phyloP scores from a whole-genome alignment of 257 asterid species.

The Solanum sitiens region DNA sequence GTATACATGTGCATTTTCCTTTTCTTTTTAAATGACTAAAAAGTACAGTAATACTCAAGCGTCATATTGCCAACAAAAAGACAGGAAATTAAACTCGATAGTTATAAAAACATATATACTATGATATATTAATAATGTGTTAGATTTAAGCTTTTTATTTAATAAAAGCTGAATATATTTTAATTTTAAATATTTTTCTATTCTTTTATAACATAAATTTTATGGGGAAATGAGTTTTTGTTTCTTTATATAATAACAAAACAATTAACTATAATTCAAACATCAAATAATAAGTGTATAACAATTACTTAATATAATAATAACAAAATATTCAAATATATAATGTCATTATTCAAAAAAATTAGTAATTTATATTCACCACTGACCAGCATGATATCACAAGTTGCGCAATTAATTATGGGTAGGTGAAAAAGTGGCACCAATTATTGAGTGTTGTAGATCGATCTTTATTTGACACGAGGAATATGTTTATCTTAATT shows the following conservation, averaged over 20 bases:
- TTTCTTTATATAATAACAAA: not conserved
- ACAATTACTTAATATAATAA: too few relatives aligned
- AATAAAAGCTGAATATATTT: not conserved
- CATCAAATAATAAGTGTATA: not conserved
- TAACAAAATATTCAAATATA: too few relatives aligned
- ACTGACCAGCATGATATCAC: not conserved
- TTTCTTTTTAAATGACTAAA: too few relatives aligned
- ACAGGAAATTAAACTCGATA: too few relatives aligned
- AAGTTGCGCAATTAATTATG: not conserved
- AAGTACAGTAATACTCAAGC: too few relatives aligned
- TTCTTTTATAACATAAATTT: not conserved
- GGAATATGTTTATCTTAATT: not conserved
- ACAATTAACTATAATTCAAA: not conserved
- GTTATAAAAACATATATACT: too few relatives aligned
- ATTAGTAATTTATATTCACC: not conserved
- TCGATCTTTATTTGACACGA: not conserved
- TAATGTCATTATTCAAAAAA: not conserved
- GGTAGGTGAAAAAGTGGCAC: not conserved
- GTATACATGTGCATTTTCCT: too few relatives aligned
- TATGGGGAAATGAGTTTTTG: not conserved
- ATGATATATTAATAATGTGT: not conserved
- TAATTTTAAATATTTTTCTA: not conserved
- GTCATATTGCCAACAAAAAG: too few relatives aligned
- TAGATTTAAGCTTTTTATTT: not conserved
- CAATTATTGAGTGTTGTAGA: not conserved